Evolutionary conservation across 345 rosid genomes (phyloP), one percentile per base, ranked within the genome.

Genomic region (Citrus reticulata): DNA sequence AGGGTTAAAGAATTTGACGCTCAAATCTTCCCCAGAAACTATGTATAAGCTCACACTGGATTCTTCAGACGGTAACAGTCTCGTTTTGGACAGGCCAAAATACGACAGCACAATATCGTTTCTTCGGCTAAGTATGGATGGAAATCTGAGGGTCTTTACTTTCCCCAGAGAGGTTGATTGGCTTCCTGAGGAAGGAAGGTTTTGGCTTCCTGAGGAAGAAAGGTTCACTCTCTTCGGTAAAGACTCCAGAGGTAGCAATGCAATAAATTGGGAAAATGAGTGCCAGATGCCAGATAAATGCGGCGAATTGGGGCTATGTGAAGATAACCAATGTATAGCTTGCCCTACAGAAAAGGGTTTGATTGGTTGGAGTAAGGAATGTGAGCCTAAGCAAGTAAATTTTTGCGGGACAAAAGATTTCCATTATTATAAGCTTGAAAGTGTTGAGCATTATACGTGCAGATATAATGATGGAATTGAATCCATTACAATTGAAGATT

Each of bases 391-490:
- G 30, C 85, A 81, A 65, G 13, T 78, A 70, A 34, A 73, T 40
- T 80, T 79, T 70, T 88, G 93, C 65, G 69, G 39, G 60, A 75
- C 82, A 0, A 83, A 76, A 8, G 73, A 79, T 70, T 82, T 84
- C 37, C n/a, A 75, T n/a, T 89, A 86, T 39, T 85, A 87, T 40
- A 89, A 87, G 74, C 61, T 92, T 2, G 83, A 85, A 39, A 90
- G 89, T 17, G 91, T 90, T 27, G 87, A 90, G 29, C 91, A 92
- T 81, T 90, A 79, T 81, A 76, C 69, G 75, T 70, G 83, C 70
- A 87, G 83, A 83, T 88, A 86, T 67, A 87, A 80, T 40, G 73
- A 24, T 37, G 92, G 91, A 19, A 64, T 72, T 25, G 89, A 83
- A 17, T 79, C 86, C 1, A 39, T 7, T 8, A 34, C 80, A 72